A percentile compares a stretch with the other conserved stretches of the same genome.
Conservation (phyloP, 441 rosid species). For the Omphalea diandra region DNA sequence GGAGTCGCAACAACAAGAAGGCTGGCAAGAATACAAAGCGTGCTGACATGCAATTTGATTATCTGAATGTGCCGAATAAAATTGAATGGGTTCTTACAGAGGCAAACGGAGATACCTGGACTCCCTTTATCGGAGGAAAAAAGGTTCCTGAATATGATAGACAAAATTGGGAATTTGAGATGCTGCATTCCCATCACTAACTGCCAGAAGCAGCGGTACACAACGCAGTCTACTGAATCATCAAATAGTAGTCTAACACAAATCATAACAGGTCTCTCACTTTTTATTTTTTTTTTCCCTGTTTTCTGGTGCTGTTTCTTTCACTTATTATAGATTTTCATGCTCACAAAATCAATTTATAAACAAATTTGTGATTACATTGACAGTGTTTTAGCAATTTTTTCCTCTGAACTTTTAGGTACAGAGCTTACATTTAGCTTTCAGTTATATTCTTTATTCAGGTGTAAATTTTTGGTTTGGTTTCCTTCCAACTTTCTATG, state of each 20-base stretch:
- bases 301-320: not conserved
- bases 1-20: slow-evolving; percentile 37
- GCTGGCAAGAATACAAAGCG: slow-evolving; percentile 22
- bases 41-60: slow-evolving; percentile 45
- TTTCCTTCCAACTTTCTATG: slow-evolving; percentile 9
- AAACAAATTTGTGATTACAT: not conserved
- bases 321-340: not conserved
- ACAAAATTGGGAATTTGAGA: slow-evolving; percentile 68
- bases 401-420: not conserved
- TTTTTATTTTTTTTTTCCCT: no score
- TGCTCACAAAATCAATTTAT: not conserved
- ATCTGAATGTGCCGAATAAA: slow-evolving; percentile 46
- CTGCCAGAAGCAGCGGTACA: slow-evolving; percentile 20
- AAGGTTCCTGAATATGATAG: slow-evolving; percentile 43
- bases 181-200: slow-evolving; percentile 37
- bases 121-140: slow-evolving; percentile 40
- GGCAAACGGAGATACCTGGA: slow-evolving; percentile 45
- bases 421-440: not conserved
- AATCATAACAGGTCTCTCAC: not conserved
- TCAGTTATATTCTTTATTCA: not conserved
- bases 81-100: slow-evolving; percentile 55
- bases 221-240: not conserved
- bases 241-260: not conserved
- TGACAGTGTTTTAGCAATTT: not conserved
- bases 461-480: not conserved